These are phyloP conservation scores for Balansia obtecta DNA, from an alignment of 2,329 filamentous ascomycete genomes.

Conservation along the genomic window DNA sequence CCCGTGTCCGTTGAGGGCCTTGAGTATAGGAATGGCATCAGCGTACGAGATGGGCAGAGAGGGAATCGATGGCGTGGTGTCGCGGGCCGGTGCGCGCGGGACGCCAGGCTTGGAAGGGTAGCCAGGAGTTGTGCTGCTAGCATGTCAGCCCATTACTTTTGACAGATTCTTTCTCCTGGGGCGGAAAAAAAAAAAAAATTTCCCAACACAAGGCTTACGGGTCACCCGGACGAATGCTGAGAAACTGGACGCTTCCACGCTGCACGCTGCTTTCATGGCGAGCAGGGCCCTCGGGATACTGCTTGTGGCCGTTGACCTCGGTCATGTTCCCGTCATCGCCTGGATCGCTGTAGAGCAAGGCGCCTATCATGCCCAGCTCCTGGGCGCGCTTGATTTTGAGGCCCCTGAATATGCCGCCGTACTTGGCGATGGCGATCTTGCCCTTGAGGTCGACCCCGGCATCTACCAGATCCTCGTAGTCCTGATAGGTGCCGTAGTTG, in stretches of 20 bases:
- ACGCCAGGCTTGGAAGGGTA: slow-evolving; percentile 88
- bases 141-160: not conserved
- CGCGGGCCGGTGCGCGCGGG: slow-evolving; percentile 58
- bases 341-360: slow-evolving; percentile 75
- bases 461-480: slow-evolving; percentile 69
- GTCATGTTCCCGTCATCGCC: slow-evolving; percentile 77
- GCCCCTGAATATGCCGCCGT: slow-evolving; percentile 77
- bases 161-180: not conserved
- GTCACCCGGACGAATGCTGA: slow-evolving; percentile 59
- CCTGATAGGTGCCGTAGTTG: slow-evolving; percentile 79
- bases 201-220: too few species aligned
- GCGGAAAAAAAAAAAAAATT: too few species aligned
- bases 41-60: slow-evolving; percentile 83
- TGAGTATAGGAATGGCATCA: slow-evolving; percentile 79
- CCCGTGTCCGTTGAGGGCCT: slow-evolving; percentile 79
- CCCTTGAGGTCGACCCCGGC: slow-evolving; percentile 66
- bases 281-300: slow-evolving; percentile 78
- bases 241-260: slow-evolving; percentile 72
- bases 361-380: slow-evolving; percentile 80
- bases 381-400: slow-evolving; percentile 88
- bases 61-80: slow-evolving; percentile 69
- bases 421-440: slow-evolving; percentile 79
- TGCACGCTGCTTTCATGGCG: slow-evolving; percentile 83
- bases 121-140: slow-evolving; percentile 62
- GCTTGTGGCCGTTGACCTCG: slow-evolving; percentile 63